Base-by-base conservation (phyloP, 1,284 basidiomycete species). In the Leccinum cinnamomeum region DNA sequence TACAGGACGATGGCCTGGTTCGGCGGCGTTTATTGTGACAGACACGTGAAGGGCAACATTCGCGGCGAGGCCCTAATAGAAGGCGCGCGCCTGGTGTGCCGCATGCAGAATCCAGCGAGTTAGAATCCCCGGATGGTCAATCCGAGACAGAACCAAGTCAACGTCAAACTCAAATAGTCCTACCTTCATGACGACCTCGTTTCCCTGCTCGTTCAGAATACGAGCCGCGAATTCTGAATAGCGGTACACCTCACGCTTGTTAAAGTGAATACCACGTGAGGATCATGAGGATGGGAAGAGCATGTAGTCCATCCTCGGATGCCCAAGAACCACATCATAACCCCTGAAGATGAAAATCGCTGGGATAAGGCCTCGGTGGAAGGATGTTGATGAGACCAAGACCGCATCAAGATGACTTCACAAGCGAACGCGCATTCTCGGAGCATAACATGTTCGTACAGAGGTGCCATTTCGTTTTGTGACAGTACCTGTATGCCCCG, bases 351-450 rank as follows among this genome's bases (percentile, higher is more conserved):
- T n/a, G 59, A n/a, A 33, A 54, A 18, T 23, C 25, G 37, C 41
- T 56, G 44, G 35, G 48, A 67, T 41, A 55, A 51, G 65, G 53
- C 56, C 23, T 53, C 51, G 37, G 7, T 41, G n/a, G 8, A n/a
- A 44, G 41, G 33, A 14, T 12, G 33, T 14, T n/a, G n/a, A 41
- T 39, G 20, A 20, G 60, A 54, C 35, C 75, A 74, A 61, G 79
- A 67, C 50, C 66, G 64, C 57, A 81, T 44, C 41, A 11, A 44
- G 44, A 67, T 63, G 28, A 37, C 18, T 30, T 41, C n/a, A 30
- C 33, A 53, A 39, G 18, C 18, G 39, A 50, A 44, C 3, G 46
- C 23, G 37, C 10, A 48, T 59, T 55, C 14, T 3, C 44, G 4
- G 14, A 28, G 41, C 35, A 14, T 28, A 30, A 25, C 25, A 30